These are phyloP conservation scores for Naganishia albida DNA, from an alignment of 1,284 basidiomycete species.

Conservation along the genomic window DNA sequence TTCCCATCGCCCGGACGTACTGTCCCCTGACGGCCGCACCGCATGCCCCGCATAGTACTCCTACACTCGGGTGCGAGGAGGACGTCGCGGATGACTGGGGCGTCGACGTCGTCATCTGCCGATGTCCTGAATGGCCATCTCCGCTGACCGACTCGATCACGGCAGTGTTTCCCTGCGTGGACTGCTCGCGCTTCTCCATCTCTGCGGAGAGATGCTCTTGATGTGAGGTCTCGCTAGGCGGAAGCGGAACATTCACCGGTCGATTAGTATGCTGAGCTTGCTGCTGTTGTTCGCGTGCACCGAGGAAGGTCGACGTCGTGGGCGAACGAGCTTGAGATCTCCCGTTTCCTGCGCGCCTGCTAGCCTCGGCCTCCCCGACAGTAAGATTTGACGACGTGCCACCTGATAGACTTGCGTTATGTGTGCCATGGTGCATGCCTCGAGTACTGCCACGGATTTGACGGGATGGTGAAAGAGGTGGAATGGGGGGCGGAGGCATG, in stretches of 20 bases:
- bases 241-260: conserved; percentile 5
- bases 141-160: conserved; percentile 9
- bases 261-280: conserved; percentile 10
- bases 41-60: conserved; percentile 48
- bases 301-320: background rate
- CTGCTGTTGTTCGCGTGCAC: conserved; percentile 3
- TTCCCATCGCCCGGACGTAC: conserved; percentile 91
- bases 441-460: conserved; percentile 6
- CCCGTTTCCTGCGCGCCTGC: background rate
- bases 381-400: background rate
- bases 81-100: background rate
- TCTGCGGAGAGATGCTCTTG: conserved; percentile 10
- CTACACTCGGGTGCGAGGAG: background rate
- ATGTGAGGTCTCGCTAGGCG: conserved; percentile 23
- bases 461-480: conserved; percentile 22
- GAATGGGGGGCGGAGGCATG: conserved; percentile 20
- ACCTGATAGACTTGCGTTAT: background rate
- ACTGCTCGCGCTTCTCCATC: conserved; percentile 14
- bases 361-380: background rate
- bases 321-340: background rate
- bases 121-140: background rate
- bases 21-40: conserved; percentile 64
- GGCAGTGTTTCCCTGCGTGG: conserved; percentile 7
- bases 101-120: conserved; percentile 1
- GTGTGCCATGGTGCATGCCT: background rate